phyloP scores from a whole-genome alignment of 1,139 yeast genomes.

The Hansenula lynferdii region DNA sequence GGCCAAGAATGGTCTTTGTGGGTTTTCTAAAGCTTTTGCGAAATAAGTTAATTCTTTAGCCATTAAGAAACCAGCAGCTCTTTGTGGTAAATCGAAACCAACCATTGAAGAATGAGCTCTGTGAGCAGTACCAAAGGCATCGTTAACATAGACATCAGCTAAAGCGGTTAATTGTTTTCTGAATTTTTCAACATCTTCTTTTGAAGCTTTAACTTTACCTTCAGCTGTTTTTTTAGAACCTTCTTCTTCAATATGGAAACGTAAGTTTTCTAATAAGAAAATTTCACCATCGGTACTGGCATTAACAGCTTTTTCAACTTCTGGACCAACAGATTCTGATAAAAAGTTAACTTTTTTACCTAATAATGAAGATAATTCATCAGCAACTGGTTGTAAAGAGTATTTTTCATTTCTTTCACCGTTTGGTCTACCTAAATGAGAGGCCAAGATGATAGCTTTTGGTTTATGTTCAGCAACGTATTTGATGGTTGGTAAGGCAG shows the following conservation, averaged over 20 bases:
- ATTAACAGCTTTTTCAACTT: constrained; percentile 75
- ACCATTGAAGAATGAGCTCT: constrained; percentile 99
- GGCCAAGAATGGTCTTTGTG: constrained; percentile 95
- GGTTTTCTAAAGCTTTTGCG: constrained; percentile 96
- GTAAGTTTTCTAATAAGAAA: constrained; percentile 87
- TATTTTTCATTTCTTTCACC: constrained; percentile 80
- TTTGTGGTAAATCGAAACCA: constrained; percentile 87
- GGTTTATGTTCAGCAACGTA: constrained; percentile 88
- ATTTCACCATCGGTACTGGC: constrained; percentile 58
- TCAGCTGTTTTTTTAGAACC: constrained; percentile 91
- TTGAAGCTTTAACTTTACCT: constrained; percentile 82
- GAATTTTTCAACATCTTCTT: constrained; percentile 77
- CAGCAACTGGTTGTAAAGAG: constrained; percentile 89
- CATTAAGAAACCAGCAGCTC: constrained; percentile 97
- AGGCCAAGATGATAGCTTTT: constrained; percentile 83
- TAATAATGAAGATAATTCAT: constrained; percentile 74
- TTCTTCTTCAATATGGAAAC: constrained; percentile 96
- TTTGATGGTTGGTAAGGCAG: constrained; percentile 94
- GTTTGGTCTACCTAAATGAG: constrained; percentile 97
- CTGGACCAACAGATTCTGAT: constrained; percentile 82
- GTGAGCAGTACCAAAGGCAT: constrained; percentile 98
- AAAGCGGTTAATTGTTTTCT: constrained; percentile 80
- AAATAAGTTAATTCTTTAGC: constrained; percentile 94
- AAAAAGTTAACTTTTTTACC: constrained; percentile 70
- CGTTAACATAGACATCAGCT: constrained; percentile 95